These are phyloP conservation scores for Aspergillus aculeatus DNA, from an alignment of 2,329 filamentous ascomycete species.

Conservation along the genomic window DNA sequence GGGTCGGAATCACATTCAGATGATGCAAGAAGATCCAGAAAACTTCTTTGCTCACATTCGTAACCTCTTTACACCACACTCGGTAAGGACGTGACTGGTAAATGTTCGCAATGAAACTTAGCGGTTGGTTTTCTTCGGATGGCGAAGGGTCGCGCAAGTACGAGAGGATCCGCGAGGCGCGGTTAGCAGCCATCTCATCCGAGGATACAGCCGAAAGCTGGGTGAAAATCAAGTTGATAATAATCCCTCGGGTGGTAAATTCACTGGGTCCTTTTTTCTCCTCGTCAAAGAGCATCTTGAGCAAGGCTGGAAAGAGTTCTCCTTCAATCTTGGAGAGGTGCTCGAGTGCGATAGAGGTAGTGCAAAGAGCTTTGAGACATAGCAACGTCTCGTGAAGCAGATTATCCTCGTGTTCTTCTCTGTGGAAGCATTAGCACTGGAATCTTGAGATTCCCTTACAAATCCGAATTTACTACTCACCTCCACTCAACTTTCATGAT, in stretches of 20 bases:
- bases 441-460: neutral
- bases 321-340: conserved; percentile 77
- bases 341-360: conserved; percentile 79
- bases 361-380: conserved; percentile 91
- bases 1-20: conserved; percentile 73
- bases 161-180: conserved; percentile 70
- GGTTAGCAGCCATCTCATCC: conserved; percentile 58
- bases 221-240: conserved; percentile 84
- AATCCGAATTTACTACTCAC: conserved; percentile 49
- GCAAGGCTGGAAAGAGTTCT: conserved; percentile 78
- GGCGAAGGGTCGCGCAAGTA: conserved; percentile 79
- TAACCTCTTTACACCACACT: conserved; percentile 89
- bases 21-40: conserved; percentile 99
- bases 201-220: conserved; percentile 71
- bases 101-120: conserved; percentile 89
- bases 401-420: conserved; percentile 93
- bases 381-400: conserved; percentile 88
- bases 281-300: conserved; percentile 92
- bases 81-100: conserved; percentile 82
- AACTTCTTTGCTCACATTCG: conserved; percentile 92
- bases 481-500: conserved; percentile 97
- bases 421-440: conserved; percentile 41
- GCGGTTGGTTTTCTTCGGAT: conserved; percentile 70
- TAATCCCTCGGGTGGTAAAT: conserved; percentile 87
- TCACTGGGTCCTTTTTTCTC: conserved; percentile 97